These are phyloP conservation scores for Polytrichum formosum DNA, from an alignment of 225 moss, liverwort and hornwort species.

Conservation along the genomic window DNA sequence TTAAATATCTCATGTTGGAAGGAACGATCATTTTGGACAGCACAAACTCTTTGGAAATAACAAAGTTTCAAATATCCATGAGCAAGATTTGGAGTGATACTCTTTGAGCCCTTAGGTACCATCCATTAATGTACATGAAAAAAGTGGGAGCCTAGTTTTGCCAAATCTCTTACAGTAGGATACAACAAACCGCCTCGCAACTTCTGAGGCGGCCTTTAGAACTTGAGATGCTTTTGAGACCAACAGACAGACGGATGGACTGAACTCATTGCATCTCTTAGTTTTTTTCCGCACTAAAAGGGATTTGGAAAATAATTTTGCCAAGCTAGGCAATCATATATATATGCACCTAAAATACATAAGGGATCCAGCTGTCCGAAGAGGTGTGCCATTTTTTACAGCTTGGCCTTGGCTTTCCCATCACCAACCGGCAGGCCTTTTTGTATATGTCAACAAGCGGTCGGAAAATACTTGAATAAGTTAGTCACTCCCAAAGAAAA, in stretches of 20 bases:
- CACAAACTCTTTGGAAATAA: not conserved
- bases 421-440: conserved; percentile 62
- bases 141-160: not conserved
- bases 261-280: not conserved
- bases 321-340: conserved; percentile 7
- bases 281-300: no score
- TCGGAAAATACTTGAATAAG: conserved; percentile 21
- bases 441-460: conserved; percentile 33
- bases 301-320: conserved; percentile 5
- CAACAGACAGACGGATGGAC: not conserved
- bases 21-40: no score
- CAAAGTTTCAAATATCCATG: not conserved
- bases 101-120: not conserved
- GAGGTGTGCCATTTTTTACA: conserved; percentile 29
- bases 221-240: not conserved
- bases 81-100: not conserved
- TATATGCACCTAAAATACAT: conserved; percentile 18
- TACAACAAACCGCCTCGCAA: not conserved
- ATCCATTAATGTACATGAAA: not conserved
- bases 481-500: not conserved
- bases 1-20: no score
- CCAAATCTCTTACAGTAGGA: not conserved
- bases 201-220: not conserved
- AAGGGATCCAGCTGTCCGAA: conserved; percentile 16
- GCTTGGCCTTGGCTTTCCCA: conserved; percentile 60